phyloP scores from a whole-genome alignment of 768 basidiomycete genomes.

The Neoboletus magnificus region DNA sequence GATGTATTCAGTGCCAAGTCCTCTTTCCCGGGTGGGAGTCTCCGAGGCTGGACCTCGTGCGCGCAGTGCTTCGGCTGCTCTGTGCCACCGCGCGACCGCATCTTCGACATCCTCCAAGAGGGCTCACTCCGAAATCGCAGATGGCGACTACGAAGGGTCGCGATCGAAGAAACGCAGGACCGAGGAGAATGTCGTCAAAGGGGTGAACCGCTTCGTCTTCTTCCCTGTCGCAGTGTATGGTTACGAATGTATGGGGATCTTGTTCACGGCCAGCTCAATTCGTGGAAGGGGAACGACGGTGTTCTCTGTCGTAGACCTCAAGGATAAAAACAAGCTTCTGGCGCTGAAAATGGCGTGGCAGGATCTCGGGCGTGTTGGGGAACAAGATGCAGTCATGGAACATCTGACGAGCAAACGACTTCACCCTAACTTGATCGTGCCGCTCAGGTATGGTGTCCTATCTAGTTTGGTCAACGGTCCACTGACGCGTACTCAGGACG shows the following conservation, averaged over 20 bases:
- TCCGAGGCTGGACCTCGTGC: not conserved
- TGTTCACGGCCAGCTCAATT: slow-evolving; percentile 8
- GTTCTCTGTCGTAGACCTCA: not conserved
- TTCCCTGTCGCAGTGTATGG: not conserved
- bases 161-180: not conserved
- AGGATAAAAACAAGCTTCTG: no score
- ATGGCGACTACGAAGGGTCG: not conserved
- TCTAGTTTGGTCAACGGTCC: no score
- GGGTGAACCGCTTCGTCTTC: not conserved
- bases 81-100: not conserved
- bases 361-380: not conserved
- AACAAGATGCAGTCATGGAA: not conserved
- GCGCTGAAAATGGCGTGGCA: no score
- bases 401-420: no score
- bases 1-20: not conserved
- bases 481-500: no score
- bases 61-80: not conserved
- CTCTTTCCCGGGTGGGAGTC: not conserved
- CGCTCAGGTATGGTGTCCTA: no score
- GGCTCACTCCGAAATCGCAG: not conserved
- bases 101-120: slow-evolving; percentile 1
- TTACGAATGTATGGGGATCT: not conserved
- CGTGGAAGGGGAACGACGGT: slow-evolving; percentile 12
- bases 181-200: not conserved
- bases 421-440: no score